Evolutionary conservation across 345 rosid genomes (phyloP).

Genomic region (Pelargonium nanum): DNA sequence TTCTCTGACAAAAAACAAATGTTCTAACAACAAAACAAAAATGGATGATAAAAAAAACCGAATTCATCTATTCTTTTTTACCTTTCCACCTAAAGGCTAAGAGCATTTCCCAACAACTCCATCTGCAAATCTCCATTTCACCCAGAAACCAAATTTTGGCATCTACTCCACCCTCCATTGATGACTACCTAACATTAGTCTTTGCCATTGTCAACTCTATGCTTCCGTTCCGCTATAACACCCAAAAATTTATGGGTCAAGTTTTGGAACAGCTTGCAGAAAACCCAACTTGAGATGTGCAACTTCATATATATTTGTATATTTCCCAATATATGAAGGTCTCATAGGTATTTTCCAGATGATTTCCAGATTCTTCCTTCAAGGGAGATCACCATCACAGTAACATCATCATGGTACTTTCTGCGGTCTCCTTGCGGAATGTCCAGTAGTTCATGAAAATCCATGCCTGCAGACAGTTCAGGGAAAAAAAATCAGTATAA

Average conservation of each 20-base stretch:
- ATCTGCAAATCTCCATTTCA: constrained; percentile 14
- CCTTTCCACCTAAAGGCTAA: constrained; percentile 9
- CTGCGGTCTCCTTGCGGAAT: constrained; percentile 96
- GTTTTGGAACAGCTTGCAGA: constrained; percentile 10
- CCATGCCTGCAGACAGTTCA: constrained; percentile 51
- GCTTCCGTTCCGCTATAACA: constrained; percentile 5
- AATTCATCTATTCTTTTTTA: no score
- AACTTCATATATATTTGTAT: neutral
- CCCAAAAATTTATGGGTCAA: constrained; percentile 4
- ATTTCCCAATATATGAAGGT: neutral
- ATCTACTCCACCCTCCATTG: constrained; percentile 20
- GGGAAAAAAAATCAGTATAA: neutral
- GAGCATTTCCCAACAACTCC: constrained; percentile 17
- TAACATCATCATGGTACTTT: constrained; percentile 92
- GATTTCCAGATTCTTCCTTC: constrained; percentile 99
- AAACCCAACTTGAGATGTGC: constrained; percentile 5
- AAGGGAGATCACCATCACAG: constrained; percentile 89
- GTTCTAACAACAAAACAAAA: no score
- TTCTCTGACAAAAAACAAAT: no score
- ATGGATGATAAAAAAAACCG: no score
- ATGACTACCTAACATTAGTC: constrained; percentile 28
- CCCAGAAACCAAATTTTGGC: constrained; percentile 22
- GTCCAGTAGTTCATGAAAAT: constrained; percentile 79
- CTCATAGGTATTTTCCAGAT: constrained; percentile 80
- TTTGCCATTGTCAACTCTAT: constrained; percentile 14